Percentiles rank a stretch among this genome's conserved stretches.
Conservation (phyloP, 2,329 filamentous ascomycete species). For the Nothopassalora personata region DNA sequence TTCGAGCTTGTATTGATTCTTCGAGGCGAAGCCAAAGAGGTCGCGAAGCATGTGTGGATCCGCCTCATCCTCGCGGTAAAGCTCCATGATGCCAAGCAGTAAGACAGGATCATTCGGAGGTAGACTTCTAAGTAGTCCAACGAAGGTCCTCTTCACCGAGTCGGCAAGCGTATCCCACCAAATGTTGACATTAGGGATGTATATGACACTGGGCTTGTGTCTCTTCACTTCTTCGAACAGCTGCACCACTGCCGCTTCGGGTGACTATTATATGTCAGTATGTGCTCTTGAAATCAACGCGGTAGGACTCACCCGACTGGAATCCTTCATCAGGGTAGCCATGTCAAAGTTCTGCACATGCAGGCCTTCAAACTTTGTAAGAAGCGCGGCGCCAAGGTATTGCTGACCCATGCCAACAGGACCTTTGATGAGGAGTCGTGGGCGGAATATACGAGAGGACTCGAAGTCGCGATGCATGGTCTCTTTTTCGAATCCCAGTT, state of each 20-base stretch:
- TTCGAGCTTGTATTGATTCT: conserved; percentile 66
- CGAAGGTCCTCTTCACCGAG: conserved; percentile 69
- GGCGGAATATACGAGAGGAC: conserved; percentile 78
- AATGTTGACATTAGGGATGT: conserved; percentile 80
- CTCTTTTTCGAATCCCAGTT: conserved; percentile 80
- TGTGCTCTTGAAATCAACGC: conserved; percentile 8
- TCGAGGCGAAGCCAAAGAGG: conserved; percentile 79
- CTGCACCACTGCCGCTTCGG: conserved; percentile 84
- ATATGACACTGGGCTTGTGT: conserved; percentile 93
- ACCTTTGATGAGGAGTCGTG: conserved; percentile 79
- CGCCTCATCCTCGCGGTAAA: conserved; percentile 44
- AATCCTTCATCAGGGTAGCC: conserved; percentile 77
- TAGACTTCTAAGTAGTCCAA: conserved; percentile 73
- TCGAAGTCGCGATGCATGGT: conserved; percentile 69
- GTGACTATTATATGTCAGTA: conserved; percentile 40
- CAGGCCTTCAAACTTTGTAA: conserved; percentile 87
- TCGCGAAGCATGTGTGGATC: conserved; percentile 62
- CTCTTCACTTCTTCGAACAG: conserved; percentile 88
- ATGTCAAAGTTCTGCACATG: conserved; percentile 95
- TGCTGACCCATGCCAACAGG: conserved; percentile 84
- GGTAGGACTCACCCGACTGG: conserved; percentile 55
- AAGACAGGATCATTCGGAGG: conserved; percentile 87
- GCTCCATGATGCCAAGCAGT: conserved; percentile 78
- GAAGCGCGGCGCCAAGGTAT: conserved; percentile 76
- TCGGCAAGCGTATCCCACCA: conserved; percentile 72